Base-by-base conservation (phyloP, 2,329 filamentous ascomycete genomes). In the Ophidiomyces ophidiicola region DNA sequence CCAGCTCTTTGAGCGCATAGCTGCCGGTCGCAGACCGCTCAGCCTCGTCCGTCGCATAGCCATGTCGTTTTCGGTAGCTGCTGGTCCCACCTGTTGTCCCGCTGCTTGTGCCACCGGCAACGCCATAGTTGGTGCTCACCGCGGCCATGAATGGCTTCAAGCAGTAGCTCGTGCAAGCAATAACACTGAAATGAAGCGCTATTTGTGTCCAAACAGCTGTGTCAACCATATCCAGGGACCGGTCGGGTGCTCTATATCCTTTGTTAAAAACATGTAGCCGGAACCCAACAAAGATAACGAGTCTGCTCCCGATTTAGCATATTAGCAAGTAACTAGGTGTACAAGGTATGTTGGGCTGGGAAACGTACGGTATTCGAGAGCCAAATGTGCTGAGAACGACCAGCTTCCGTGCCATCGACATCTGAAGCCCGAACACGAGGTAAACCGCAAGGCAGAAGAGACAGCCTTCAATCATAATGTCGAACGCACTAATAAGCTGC, bases 61-160 rank as follows among this genome's bases (percentile, higher is more conserved):
- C 24, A 23, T 21, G 11, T 3, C 18, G n/a, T 14, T 17, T 35
- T 11, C 7, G 10, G 19, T 35, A 35, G 11, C 11, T 14, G 24
- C 24, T 26, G 7, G n/a, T 7, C 10, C 14, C 19, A 14, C 29
- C 15, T 2, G 6, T 21, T 0, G 37, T 44, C 19, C 48, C 50
- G 30, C 48, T 52, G 37, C 17, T 15, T 4, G 52, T 52, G 30
- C 58, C 55, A 0, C 55, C 57, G 2, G 54, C 55, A 7, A 51
- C 55, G 2, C 56, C 56, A 20, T 59, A 59, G 21, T 57, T 57
- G 1, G 56, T 59, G 32, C 55, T 58, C 7, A 59, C 55, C 5
- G 57, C 57, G 4, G 52, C 51, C 51, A 62, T 56, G 39, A 62
- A 61, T 0, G 57, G 55, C 0, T 57, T 52, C 2, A 62, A 50